These are phyloP conservation scores for Aspergillus amoenus DNA, from an alignment of 2,329 filamentous ascomycete genomes.

Conservation along the genomic window DNA sequence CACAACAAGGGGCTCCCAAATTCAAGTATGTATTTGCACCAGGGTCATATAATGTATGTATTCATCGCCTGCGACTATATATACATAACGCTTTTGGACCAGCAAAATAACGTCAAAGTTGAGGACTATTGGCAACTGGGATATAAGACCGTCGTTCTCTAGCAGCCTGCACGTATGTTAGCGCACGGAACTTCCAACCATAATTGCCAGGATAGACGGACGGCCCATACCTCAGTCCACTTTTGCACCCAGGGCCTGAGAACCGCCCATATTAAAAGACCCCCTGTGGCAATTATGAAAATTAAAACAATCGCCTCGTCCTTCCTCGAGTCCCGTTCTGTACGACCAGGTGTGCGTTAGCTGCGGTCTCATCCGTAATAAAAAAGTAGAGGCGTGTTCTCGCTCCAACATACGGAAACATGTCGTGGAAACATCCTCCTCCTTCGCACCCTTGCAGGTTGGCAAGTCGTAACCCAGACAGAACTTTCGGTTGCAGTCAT, in stretches of 20 bases:
- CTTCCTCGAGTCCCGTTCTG: constrained; percentile 66
- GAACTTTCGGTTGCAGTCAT: constrained; percentile 67
- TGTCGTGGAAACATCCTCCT: constrained; percentile 64
- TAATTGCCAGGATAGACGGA: not conserved
- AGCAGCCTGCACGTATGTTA: constrained; percentile 36
- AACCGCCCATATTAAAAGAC: constrained; percentile 60
- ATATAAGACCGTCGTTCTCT: constrained; percentile 53
- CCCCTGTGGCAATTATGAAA: constrained; percentile 64
- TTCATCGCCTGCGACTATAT: constrained; percentile 12
- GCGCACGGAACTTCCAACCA: not conserved
- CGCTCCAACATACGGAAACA: constrained; percentile 58
- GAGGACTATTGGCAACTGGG: constrained; percentile 43
- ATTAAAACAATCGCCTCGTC: constrained; percentile 66
- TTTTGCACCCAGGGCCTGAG: constrained; percentile 59
- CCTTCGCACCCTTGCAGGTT: constrained; percentile 61
- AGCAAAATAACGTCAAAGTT: constrained; percentile 9
- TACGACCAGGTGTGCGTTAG: constrained; percentile 12
- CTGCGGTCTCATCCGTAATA: not conserved
- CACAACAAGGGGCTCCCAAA: not conserved
- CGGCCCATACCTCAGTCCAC: constrained; percentile 50
- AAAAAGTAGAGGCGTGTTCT: not conserved
- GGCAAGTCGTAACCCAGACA: constrained; percentile 63
- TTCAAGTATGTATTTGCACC: not conserved
- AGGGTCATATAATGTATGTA: not conserved
- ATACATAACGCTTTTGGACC: not conserved